A percentile compares a stretch with the other conserved stretches of the same genome.
Conservation (phyloP, 2,329 filamentous ascomycete species). For the Fusarium tricinctum region DNA sequence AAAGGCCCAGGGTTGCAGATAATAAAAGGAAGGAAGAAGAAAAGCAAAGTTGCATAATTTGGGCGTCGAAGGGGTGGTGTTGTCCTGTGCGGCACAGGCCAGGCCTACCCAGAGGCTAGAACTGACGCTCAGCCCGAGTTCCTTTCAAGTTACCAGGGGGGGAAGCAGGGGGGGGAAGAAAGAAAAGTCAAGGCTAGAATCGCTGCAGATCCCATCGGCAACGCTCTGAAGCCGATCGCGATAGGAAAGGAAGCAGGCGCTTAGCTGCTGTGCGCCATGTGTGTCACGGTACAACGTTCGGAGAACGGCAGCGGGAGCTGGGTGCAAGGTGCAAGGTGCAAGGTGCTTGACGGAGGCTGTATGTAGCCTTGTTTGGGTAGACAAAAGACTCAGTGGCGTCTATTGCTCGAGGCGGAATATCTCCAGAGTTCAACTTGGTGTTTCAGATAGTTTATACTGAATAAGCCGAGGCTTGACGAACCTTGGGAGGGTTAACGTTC, state of each 20-base stretch:
- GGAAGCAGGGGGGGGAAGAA: neutral
- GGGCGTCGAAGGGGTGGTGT: conserved; percentile 24
- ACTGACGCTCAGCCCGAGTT: conserved; percentile 6
- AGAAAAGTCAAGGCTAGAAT: conserved; percentile 8
- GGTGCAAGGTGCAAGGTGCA: conserved; percentile 20
- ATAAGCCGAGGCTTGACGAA: neutral
- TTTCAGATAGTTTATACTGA: neutral
- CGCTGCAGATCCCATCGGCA: conserved; percentile 17
- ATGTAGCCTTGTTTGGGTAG: conserved; percentile 23
- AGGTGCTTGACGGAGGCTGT: conserved; percentile 23
- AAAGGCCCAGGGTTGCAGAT: conserved; percentile 1
- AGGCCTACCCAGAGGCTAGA: conserved; percentile 10
- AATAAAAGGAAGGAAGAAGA: conserved; percentile 14
- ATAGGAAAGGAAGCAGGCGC: conserved; percentile 12
- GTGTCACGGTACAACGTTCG: conserved; percentile 37
- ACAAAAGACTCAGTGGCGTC: neutral
- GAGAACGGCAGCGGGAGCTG: conserved; percentile 35
- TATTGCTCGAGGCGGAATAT: neutral
- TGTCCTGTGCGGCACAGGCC: conserved; percentile 25
- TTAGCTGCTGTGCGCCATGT: conserved; percentile 21
- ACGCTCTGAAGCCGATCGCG: conserved; percentile 35
- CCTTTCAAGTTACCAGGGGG: conserved; percentile 8
- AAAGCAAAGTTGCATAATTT: conserved; percentile 42
- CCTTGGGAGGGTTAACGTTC: neutral
- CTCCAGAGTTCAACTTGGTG: neutral